phyloP scores from a whole-genome alignment of 495 filamentous ascomycete species.

The Lasiosphaeris hirsuta region DNA sequence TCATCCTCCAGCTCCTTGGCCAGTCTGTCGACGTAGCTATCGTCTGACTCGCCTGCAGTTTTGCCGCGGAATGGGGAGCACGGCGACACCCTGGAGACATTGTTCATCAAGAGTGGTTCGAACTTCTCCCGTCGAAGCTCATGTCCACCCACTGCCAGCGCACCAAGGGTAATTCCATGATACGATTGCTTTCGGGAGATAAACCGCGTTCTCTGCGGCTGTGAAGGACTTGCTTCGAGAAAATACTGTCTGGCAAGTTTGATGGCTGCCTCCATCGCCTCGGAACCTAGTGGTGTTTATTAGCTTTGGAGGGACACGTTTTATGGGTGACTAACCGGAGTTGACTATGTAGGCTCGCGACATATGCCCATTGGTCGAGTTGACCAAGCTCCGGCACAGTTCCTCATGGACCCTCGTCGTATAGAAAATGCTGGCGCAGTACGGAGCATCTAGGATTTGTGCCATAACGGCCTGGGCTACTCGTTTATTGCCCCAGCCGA shows the following conservation, averaged over 20 bases:
- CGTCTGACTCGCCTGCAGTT: conserved; percentile 29
- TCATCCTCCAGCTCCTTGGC: conserved; percentile 69
- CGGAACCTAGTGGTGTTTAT: conserved; percentile 34
- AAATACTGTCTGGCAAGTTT: conserved; percentile 70
- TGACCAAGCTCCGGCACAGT: conserved; percentile 41
- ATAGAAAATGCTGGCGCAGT: conserved; percentile 45
- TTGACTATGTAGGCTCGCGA: conserved; percentile 46
- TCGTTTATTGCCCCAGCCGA: conserved; percentile 47
- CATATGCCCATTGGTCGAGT: conserved; percentile 46
- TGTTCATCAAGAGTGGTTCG: conserved; percentile 59
- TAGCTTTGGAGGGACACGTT: conserved; percentile 31
- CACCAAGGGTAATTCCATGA: conserved; percentile 70
- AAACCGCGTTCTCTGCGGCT: conserved; percentile 49
- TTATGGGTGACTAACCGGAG: conserved; percentile 54
- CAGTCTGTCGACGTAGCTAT: conserved; percentile 49
- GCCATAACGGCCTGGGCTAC: conserved; percentile 42
- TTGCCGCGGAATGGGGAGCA: conserved; percentile 52
- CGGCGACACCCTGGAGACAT: conserved; percentile 63
- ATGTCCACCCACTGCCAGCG: conserved; percentile 63
- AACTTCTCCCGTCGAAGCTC: conserved; percentile 60
- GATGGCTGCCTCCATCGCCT: conserved; percentile 43
- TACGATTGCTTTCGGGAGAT: conserved; percentile 69
- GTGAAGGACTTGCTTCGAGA: conserved; percentile 42
- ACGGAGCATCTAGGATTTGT: conserved; percentile 40
- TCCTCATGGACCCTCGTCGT: conserved; percentile 38